Evolutionary conservation across 1,139 yeast species (phyloP).

Genomic region (Pichia sp.): DNA sequence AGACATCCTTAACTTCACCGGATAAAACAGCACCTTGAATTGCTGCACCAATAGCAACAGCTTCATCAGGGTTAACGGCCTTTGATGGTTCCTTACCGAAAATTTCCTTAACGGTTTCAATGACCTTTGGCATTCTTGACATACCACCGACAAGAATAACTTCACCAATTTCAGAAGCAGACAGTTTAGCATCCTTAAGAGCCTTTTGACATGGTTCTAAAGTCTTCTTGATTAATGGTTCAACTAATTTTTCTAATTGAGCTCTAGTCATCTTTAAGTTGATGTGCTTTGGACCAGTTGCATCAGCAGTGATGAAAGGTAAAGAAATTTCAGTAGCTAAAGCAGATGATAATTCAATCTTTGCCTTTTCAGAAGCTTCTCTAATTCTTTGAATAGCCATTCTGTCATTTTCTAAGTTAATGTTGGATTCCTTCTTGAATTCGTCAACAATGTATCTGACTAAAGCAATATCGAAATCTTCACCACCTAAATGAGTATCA

Average conservation of each 20-base stretch:
- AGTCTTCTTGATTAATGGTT: slow-evolving; percentile 85
- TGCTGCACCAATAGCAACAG: slow-evolving; percentile 99
- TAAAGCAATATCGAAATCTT: slow-evolving; percentile 79
- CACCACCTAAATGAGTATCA: slow-evolving; percentile 89
- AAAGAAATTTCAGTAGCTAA: slow-evolving; percentile 90
- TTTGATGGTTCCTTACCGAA: slow-evolving; percentile 96
- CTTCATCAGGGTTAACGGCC: slow-evolving; percentile 99
- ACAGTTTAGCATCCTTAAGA: slow-evolving; percentile 86
- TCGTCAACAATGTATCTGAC: slow-evolving; percentile 84
- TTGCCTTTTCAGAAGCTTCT: slow-evolving; percentile 99
- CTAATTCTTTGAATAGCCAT: slow-evolving; percentile 99
- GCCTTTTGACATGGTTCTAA: slow-evolving; percentile 98
- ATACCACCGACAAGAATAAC: slow-evolving; percentile 99
- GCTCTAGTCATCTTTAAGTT: slow-evolving; percentile 89
- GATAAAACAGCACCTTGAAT: slow-evolving; percentile 98
- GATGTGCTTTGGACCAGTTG: slow-evolving; percentile 97
- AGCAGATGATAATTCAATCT: slow-evolving; percentile 94
- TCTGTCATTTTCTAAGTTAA: slow-evolving; percentile 85
- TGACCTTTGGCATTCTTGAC: slow-evolving; percentile 99
- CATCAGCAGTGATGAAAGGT: slow-evolving; percentile 94
- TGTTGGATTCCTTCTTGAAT: slow-evolving; percentile 89
- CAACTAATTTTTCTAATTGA: slow-evolving; percentile 88
- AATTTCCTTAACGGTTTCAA: slow-evolving; percentile 87
- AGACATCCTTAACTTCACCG: slow-evolving; percentile 96
- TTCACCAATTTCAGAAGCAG: slow-evolving; percentile 84